Percentiles rank a stretch among this genome's conserved stretches.
Evolutionary conservation across 2,329 filamentous ascomycete species (phyloP).

Genomic region (Hyphodiscus sp.): DNA sequence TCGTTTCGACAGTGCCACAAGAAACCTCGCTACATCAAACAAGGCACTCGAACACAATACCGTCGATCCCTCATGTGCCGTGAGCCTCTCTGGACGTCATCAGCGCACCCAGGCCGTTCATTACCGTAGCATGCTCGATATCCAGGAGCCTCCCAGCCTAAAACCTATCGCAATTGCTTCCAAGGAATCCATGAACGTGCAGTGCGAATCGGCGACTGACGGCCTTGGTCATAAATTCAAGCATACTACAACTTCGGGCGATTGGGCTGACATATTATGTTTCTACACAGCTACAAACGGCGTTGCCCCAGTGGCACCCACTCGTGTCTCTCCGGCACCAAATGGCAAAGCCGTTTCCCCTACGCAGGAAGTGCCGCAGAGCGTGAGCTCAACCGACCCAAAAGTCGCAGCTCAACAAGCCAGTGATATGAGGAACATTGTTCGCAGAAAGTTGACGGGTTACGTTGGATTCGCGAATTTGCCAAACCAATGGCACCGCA

Average conservation of each 20-base stretch:
- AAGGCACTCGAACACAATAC: constrained; percentile 8
- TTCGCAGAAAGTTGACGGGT: constrained; percentile 94
- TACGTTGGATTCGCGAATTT: constrained; percentile 98
- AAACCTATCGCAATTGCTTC: constrained; percentile 15
- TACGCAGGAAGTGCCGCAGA: constrained; percentile 27
- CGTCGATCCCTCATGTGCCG: constrained; percentile 8
- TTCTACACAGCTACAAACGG: constrained; percentile 31
- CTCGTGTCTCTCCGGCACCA: constrained; percentile 25
- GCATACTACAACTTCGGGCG: constrained; percentile 21
- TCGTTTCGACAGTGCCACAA: constrained; percentile 7
- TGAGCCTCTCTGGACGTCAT: constrained; percentile 16
- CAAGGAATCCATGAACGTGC: constrained; percentile 18
- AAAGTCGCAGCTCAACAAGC: constrained; percentile 33
- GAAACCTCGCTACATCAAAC: neutral
- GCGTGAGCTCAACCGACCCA: constrained; percentile 30
- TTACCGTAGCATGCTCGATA: constrained; percentile 48
- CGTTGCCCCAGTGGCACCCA: constrained; percentile 24
- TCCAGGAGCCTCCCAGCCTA: constrained; percentile 40
- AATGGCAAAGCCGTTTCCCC: constrained; percentile 26
- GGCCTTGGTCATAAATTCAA: constrained; percentile 5
- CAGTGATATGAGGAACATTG: constrained; percentile 63
- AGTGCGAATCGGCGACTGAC: neutral
- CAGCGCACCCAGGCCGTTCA: constrained; percentile 28
- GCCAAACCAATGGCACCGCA: constrained; percentile 99
- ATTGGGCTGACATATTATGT: constrained; percentile 30